Evolutionary conservation across 129 eudicot species (phyloP).

Genomic region (Scalesia atractyloides): DNA sequence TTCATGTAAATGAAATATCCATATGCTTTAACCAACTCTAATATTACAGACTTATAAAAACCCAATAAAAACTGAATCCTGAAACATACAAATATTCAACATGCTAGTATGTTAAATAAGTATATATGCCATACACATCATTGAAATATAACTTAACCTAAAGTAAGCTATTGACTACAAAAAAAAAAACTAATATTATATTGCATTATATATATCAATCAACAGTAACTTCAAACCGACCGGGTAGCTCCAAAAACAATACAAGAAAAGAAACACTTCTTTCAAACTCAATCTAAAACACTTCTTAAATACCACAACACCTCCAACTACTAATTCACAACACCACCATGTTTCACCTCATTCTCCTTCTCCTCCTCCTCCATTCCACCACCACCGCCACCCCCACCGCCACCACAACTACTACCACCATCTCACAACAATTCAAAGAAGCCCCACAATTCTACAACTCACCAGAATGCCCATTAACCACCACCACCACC

Average conservation of each 20-base stretch:
- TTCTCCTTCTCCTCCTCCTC: conserved; percentile 28
- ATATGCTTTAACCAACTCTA: too few species aligned
- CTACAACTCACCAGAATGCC: conserved; percentile 40
- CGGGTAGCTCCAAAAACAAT: conserved; percentile 11
- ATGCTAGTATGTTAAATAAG: too few species aligned
- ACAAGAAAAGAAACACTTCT: conserved; percentile 13
- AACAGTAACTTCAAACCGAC: conserved; percentile 15
- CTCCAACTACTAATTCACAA: conserved; percentile 18
- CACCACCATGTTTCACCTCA: conserved; percentile 22
- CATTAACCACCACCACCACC: neutral
- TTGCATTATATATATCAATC: neutral
- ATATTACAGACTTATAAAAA: too few species aligned
- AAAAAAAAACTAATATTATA: neutral
- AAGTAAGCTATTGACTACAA: too few species aligned
- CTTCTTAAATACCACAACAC: conserved; percentile 26
- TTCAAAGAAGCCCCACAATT: conserved; percentile 51
- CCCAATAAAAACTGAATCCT: too few species aligned
- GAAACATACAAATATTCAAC: too few species aligned
- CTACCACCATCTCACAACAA: conserved; percentile 30
- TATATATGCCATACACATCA: too few species aligned
- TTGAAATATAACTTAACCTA: too few species aligned
- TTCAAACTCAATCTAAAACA: conserved; percentile 28
- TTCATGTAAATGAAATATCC: too few species aligned
- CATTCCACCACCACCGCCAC: neutral
- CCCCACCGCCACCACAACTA: neutral